Evolutionary conservation across 192 early-diverging fungal genomes (phyloP).

Genomic region (Linnemannia elongata): DNA sequence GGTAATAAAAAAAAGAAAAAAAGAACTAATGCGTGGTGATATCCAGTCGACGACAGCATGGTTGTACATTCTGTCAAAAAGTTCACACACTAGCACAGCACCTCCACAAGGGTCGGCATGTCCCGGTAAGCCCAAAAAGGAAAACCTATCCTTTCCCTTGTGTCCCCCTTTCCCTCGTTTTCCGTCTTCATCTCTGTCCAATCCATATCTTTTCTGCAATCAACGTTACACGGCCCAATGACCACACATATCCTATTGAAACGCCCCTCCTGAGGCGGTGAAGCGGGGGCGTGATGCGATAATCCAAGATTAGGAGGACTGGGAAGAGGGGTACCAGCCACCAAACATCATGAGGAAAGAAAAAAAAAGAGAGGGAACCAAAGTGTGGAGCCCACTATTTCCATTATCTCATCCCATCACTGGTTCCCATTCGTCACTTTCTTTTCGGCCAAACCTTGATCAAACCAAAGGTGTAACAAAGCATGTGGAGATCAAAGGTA

Average conservation of each 20-base stretch:
- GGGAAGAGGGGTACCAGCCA: neutral
- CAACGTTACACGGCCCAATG: neutral
- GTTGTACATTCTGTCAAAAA: no score
- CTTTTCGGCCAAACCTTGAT: constrained; percentile 7
- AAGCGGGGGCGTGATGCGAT: neutral
- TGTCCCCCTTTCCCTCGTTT: neutral
- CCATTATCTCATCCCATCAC: neutral
- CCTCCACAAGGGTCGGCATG: neutral
- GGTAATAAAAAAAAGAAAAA: no score
- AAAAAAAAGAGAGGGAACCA: neutral
- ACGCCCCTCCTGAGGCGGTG: neutral
- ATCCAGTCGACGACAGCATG: no score
- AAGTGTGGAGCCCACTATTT: neutral
- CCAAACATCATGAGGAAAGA: neutral
- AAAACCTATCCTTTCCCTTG: neutral
- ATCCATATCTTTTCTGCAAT: constrained; percentile 7
- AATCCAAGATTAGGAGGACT: neutral
- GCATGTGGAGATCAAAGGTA: neutral
- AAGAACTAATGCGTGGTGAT: no score
- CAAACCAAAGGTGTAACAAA: constrained; percentile 1
- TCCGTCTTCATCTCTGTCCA: neutral
- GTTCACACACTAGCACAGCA: constrained; percentile 9
- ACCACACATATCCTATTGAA: neutral
- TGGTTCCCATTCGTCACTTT: neutral
- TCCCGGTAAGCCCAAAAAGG: constrained; percentile 47